Evolutionary conservation across 257 asterid species (phyloP).

Genomic region (Leonotis leonurus): DNA sequence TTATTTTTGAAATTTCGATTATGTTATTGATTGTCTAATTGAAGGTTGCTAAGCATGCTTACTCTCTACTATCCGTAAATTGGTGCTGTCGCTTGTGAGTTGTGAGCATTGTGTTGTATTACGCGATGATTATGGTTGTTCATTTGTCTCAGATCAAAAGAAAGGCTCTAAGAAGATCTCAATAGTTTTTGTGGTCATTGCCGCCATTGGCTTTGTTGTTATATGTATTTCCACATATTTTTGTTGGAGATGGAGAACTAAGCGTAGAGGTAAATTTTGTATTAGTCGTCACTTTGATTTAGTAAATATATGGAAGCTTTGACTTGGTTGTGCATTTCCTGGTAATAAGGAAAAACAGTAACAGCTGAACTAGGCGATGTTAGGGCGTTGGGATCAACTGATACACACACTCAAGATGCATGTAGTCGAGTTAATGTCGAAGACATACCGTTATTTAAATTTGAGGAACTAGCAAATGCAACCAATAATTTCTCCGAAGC

Average conservation of each 20-base stretch:
- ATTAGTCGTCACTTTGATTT: neutral
- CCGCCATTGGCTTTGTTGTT: no score
- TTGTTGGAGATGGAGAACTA: conserved; percentile 32
- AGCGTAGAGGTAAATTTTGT: conserved; percentile 38
- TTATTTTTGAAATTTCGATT: neutral
- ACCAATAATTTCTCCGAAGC: conserved; percentile 30
- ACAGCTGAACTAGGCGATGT: neutral
- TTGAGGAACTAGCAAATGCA: conserved; percentile 25
- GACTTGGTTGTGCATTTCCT: conserved; percentile 2
- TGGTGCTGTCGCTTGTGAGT: neutral
- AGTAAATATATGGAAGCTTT: neutral
- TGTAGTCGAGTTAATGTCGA: conserved; percentile 19
- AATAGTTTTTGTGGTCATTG: no score
- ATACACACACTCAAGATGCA: conserved; percentile 16
- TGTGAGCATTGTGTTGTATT: neutral
- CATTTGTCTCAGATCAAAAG: conserved; percentile 24
- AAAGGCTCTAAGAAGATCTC: no score
- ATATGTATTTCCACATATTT: conserved; percentile 21
- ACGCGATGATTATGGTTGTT: neutral
- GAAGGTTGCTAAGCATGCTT: neutral
- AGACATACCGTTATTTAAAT: conserved; percentile 30
- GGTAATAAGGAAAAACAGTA: conserved; percentile 19
- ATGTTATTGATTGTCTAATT: neutral
- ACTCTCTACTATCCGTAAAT: neutral
- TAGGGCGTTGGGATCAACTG: conserved; percentile 4